phyloP scores from a whole-genome alignment of 179 eudicot genomes.

The Beta lomatogona region DNA sequence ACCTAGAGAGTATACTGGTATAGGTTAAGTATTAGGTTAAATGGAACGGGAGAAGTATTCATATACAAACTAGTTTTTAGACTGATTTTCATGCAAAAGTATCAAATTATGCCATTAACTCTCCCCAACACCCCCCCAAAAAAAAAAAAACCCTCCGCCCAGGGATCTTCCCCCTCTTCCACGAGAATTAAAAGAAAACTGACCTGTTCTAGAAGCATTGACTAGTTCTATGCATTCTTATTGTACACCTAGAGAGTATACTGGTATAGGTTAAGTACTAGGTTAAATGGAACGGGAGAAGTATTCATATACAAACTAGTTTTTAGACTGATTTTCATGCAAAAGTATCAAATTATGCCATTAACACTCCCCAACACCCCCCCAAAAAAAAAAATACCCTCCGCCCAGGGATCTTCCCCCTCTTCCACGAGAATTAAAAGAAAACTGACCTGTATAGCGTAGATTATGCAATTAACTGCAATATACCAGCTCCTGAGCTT shows the following conservation, averaged over 20 bases:
- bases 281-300: no score
- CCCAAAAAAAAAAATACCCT: no score
- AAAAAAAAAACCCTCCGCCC: neutral
- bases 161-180: neutral
- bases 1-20: neutral
- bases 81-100: neutral
- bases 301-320: neutral
- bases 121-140: neutral
- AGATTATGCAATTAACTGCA: constrained; percentile 62
- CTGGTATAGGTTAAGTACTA: no score
- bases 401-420: neutral
- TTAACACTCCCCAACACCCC: neutral
- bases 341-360: neutral
- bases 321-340: neutral
- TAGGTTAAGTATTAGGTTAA: neutral
- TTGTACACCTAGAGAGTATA: no score
- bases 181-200: constrained; percentile 1
- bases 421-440: neutral
- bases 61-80: neutral
- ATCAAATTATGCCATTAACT: neutral
- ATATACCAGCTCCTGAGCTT: constrained; percentile 66
- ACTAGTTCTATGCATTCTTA: no score
- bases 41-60: neutral
- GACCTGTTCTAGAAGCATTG: no score
- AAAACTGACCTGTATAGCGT: constrained; percentile 67